phyloP scores from a whole-genome alignment of 768 basidiomycete species.

The Sarcomyxa edulis region DNA sequence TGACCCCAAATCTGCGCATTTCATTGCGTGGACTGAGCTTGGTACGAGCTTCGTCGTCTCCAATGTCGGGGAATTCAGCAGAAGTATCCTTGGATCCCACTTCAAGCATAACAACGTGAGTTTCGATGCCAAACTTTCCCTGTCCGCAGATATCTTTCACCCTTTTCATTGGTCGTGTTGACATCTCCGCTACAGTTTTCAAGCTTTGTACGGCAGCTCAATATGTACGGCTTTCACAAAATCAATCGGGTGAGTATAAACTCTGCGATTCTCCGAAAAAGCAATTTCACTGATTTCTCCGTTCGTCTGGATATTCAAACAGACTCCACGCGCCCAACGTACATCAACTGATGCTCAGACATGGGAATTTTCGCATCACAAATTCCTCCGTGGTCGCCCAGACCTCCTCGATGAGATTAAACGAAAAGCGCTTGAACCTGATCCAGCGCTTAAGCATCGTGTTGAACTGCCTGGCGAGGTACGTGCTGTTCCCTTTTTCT shows the following conservation, averaged over 20 bases:
- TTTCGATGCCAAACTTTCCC: slow-evolving; percentile 7
- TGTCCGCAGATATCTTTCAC: background rate
- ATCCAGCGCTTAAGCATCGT: slow-evolving; percentile 64
- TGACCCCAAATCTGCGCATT: slow-evolving; percentile 72
- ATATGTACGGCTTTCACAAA: slow-evolving; percentile 97
- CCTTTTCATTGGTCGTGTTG: slow-evolving; percentile 1
- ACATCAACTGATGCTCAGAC: slow-evolving; percentile 77
- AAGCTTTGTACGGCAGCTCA: slow-evolving; percentile 90
- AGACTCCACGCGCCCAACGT: slow-evolving; percentile 81
- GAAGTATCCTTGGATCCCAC: slow-evolving; percentile 78
- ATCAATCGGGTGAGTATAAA: slow-evolving; percentile 72
- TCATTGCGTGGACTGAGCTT: slow-evolving; percentile 79
- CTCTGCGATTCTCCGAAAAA: background rate
- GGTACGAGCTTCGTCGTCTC: slow-evolving; percentile 84
- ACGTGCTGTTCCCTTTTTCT: slow-evolving; percentile 18
- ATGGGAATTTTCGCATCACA: slow-evolving; percentile 88
- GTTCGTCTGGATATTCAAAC: slow-evolving; percentile 5
- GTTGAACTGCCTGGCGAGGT: slow-evolving; percentile 83
- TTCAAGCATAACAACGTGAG: slow-evolving; percentile 89
- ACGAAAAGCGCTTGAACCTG: slow-evolving; percentile 79
- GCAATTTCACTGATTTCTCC: no score
- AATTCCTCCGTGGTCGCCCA: slow-evolving; percentile 75
- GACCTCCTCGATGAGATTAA: slow-evolving; percentile 85
- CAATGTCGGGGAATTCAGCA: slow-evolving; percentile 81
- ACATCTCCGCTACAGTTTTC: slow-evolving; percentile 60